phyloP scores from a whole-genome alignment of 305 asterid genomes.

The Stenogyne calaminthoides region DNA sequence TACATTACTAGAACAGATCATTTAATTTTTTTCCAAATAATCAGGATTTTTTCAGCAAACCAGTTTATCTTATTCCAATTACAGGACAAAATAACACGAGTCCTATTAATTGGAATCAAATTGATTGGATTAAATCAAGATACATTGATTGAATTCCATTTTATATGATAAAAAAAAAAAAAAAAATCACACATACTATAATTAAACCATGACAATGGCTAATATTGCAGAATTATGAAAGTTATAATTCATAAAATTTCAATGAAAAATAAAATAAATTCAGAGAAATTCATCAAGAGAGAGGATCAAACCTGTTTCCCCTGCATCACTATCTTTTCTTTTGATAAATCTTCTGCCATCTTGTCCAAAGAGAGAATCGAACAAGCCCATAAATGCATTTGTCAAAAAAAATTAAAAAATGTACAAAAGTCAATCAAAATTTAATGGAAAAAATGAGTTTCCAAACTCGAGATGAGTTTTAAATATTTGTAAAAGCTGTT shows the following conservation, averaged over 20 bases:
- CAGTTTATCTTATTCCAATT: neutral
- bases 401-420: neutral
- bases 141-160: neutral
- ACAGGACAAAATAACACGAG: neutral
- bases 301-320: slow-evolving; percentile 65
- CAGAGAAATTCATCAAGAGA: neutral
- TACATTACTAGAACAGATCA: neutral
- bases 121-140: neutral
- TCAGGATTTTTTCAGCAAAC: no score
- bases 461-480: neutral
- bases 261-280: neutral
- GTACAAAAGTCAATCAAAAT: neutral
- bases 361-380: slow-evolving; percentile 48
- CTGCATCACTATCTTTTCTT: slow-evolving; percentile 90
- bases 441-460: neutral
- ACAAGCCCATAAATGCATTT: slow-evolving; percentile 61
- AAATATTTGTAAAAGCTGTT: neutral
- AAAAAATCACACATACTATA: neutral
- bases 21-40: no score
- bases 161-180: neutral
- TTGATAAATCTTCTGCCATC: slow-evolving; percentile 61
- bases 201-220: neutral
- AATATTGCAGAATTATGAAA: neutral
- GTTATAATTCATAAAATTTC: neutral
- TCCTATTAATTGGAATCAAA: neutral